phyloP scores from a whole-genome alignment of 1,284 basidiomycete species.

The Fomitopsis palustris region DNA sequence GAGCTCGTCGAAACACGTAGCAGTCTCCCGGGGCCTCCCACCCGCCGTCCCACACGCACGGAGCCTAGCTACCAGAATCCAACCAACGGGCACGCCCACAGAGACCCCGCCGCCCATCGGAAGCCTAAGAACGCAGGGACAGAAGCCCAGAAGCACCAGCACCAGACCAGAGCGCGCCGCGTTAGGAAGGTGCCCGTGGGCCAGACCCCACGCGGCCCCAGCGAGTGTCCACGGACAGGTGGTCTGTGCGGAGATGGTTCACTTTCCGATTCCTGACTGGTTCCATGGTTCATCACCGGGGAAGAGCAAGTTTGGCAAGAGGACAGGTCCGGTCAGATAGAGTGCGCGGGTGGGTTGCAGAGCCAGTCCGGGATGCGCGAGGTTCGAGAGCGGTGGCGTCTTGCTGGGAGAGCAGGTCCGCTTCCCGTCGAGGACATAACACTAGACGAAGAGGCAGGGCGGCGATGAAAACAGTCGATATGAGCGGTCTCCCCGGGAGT shows the following conservation, averaged over 20 bases:
- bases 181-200: background rate
- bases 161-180: background rate
- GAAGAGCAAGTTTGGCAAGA: background rate
- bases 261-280: background rate
- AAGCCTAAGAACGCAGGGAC: background rate
- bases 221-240: background rate
- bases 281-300: too few species aligned
- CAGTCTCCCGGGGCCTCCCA: too few species aligned
- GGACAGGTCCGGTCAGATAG: background rate
- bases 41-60: background rate
- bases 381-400: background rate
- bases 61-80: too few species aligned
- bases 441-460: background rate
- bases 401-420: background rate
- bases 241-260: background rate
- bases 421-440: background rate
- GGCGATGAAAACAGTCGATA: background rate
- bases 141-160: background rate
- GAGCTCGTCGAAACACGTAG: too few species aligned
- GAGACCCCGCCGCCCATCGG: background rate
- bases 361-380: background rate
- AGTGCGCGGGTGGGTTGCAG: background rate
- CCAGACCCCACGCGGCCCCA: background rate
- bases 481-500: background rate
- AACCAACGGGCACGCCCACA: background rate